phyloP scores from a whole-genome alignment of 768 basidiomycete genomes.

The Suillus ampliporus region DNA sequence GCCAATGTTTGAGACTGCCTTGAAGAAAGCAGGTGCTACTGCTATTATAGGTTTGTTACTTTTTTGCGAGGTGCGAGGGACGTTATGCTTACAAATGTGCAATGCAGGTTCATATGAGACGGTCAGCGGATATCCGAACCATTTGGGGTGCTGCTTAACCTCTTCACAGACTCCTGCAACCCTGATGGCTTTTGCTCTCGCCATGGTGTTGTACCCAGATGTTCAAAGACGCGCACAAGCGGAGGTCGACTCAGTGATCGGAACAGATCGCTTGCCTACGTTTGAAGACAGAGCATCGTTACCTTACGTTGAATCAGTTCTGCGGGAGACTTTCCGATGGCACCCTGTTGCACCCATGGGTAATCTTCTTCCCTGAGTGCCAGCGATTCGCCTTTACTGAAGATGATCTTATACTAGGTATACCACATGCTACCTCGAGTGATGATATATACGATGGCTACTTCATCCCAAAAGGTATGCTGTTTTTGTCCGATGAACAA shows the following conservation, averaged over 20 bases:
- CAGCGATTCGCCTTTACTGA: conserved; percentile 1
- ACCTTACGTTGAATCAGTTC: conserved; percentile 13
- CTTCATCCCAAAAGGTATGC: conserved; percentile 52
- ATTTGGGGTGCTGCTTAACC: background rate
- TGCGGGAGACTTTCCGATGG: conserved; percentile 8
- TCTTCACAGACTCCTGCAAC: conserved; percentile 17
- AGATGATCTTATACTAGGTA: conserved; percentile 11
- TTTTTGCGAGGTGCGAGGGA: background rate
- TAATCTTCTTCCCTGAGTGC: background rate
- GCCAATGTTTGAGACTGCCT: conserved; percentile 9
- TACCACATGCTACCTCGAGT: conserved; percentile 32
- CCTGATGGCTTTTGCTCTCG: conserved; percentile 9
- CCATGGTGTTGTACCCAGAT: conserved; percentile 10
- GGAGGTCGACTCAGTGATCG: conserved; percentile 15
- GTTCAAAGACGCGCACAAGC: conserved; percentile 10
- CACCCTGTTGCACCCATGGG: conserved; percentile 4
- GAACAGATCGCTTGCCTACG: conserved; percentile 10
- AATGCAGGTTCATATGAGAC: conserved; percentile 26
- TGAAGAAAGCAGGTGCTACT: conserved; percentile 21
- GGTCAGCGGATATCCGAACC: conserved; percentile 9
- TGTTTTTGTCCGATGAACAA: background rate
- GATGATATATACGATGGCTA: no score
- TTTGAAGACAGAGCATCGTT: conserved; percentile 9
- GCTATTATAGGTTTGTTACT: conserved; percentile 23
- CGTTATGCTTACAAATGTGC: background rate